Evolutionary conservation across 495 filamentous ascomycete species (phyloP).

Genomic region (Aspergillus hancockii): DNA sequence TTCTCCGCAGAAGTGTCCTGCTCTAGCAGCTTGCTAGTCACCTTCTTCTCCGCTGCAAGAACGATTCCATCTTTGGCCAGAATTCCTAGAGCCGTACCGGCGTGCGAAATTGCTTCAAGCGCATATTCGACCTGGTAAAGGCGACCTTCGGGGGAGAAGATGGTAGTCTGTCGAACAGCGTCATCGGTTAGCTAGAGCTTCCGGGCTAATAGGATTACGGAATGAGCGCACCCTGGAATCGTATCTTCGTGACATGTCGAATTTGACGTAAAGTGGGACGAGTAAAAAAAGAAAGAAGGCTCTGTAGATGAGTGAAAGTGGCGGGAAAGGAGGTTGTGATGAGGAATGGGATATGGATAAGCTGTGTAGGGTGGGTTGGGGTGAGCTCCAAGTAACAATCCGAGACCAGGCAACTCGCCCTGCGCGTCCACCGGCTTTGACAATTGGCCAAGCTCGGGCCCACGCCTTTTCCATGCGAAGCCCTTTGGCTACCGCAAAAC

Average conservation of each 20-base stretch:
- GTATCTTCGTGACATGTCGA: conserved; percentile 92
- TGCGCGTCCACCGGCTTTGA: conserved; percentile 41
- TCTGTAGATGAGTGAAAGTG: conserved; percentile 5
- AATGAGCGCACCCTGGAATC: conserved; percentile 80
- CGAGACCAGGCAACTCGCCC: conserved; percentile 45
- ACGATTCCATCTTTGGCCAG: conserved; percentile 98
- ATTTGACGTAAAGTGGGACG: conserved; percentile 19
- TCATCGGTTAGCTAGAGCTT: conserved; percentile 52
- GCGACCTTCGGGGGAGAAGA: conserved; percentile 98
- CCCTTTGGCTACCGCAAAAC: conserved; percentile 20
- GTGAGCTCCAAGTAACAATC: conserved; percentile 27
- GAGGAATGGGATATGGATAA: conserved; percentile 26
- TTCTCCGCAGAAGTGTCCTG: conserved; percentile 99
- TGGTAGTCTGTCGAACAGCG: conserved; percentile 75
- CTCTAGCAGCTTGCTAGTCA: conserved; percentile 98
- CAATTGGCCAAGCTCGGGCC: conserved; percentile 50
- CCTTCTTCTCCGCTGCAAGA: conserved; percentile 97
- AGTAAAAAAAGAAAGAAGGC: conserved; percentile 6
- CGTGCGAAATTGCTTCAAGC: conserved; percentile 96
- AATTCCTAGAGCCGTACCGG: conserved; percentile 94
- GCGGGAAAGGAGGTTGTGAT: conserved; percentile 21
- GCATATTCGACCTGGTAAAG: conserved; percentile 99
- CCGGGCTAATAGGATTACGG: conserved; percentile 22
- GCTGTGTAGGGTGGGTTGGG: conserved; percentile 28
- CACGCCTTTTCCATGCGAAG: conserved; percentile 32